A percentile compares a stretch with the other conserved stretches of the same genome.
Evolutionary conservation across 2,329 filamentous ascomycete genomes (phyloP).

Genomic region (Fusarium sp.): DNA sequence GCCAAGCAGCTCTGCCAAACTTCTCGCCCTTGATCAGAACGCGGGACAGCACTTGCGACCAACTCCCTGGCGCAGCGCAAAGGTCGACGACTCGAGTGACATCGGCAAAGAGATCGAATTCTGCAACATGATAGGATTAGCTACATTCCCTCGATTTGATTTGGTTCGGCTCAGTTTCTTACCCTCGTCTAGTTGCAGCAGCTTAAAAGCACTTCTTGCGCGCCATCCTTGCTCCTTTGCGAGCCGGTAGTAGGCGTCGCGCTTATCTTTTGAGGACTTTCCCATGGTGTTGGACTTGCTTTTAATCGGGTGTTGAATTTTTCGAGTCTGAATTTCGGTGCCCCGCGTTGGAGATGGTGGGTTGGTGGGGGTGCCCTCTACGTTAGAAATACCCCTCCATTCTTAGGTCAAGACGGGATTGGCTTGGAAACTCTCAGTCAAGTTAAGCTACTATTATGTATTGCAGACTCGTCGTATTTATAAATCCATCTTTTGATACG

Average conservation of each 20-base stretch:
- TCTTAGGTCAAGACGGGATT: constrained; percentile 12
- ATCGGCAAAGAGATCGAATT: constrained; percentile 92
- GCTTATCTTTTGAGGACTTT: constrained; percentile 98
- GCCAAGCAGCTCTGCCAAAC: constrained; percentile 87
- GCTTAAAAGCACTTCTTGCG: constrained; percentile 94
- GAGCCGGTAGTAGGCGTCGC: constrained; percentile 96
- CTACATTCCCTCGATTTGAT: not conserved
- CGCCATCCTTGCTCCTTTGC: constrained; percentile 99
- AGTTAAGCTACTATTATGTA: constrained; percentile 13
- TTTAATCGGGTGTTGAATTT: constrained; percentile 34
- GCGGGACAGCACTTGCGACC: constrained; percentile 95
- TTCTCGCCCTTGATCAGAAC: constrained; percentile 94
- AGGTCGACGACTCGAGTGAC: constrained; percentile 95
- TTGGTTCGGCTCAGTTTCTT: constrained; percentile 6
- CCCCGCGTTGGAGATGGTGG: constrained; percentile 47
- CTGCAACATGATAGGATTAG: constrained; percentile 57
- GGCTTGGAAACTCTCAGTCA: constrained; percentile 4
- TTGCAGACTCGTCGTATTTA: not conserved
- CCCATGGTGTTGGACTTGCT: constrained; percentile 71
- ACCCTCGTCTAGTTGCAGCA: constrained; percentile 92
- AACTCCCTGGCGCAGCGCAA: constrained; percentile 94
- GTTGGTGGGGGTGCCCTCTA: constrained; percentile 29
- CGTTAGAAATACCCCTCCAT: constrained; percentile 17
- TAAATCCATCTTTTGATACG: constrained; percentile 2
- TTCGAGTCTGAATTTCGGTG: constrained; percentile 44